Base-by-base conservation (phyloP, 2,329 filamentous ascomycete genomes). In the Fusarium dlaminii region DNA sequence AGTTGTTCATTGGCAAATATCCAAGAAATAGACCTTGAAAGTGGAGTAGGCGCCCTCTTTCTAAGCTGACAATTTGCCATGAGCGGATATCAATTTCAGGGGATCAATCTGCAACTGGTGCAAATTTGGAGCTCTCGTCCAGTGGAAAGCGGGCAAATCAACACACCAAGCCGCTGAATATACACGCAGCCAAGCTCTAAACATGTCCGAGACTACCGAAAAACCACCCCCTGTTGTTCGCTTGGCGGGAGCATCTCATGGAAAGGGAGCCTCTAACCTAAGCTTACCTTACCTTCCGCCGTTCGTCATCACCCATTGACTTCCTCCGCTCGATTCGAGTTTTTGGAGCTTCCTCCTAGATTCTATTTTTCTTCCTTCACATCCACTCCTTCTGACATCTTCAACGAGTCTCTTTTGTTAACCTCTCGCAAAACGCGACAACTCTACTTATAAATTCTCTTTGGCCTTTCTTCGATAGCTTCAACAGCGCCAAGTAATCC, bases 31-130 rank as follows among this genome's bases (percentile, higher is more conserved):
- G 69, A 63, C 58, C 76, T 78, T 73, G 57, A 54, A 51, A 75
- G 76, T 78, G 76, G 76, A 68, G 32, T 45, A 30, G 24, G 34
- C 39, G 61, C 59, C 48, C 43, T 66, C 64, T 73, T 66, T 69
- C 68, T 70, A 57, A 67, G 70, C 66, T 77, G 68, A 78, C 75
- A 78, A 78, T 78, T 78, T 78, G 64, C 71, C 67, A 63, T 62
- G 66, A 68, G 64, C 61, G 66, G 59, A 61, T 65, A 59, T 67
- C 34, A 59, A 75, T 68, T 68, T 64, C 56, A 75, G 66, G 75
- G 49, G 73, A 64, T 66, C 39, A 42, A 46, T 36, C 56, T 17
- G 22, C 20, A 15, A 29, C 27, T 22, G 72, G 76, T 78, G 63
- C 40, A 32, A 75, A 74, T 57, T 48, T 68, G 36, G 13, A 29